Evolutionary conservation across 768 basidiomycete species (phyloP).

Genomic region (Amylocystis lapponica): DNA sequence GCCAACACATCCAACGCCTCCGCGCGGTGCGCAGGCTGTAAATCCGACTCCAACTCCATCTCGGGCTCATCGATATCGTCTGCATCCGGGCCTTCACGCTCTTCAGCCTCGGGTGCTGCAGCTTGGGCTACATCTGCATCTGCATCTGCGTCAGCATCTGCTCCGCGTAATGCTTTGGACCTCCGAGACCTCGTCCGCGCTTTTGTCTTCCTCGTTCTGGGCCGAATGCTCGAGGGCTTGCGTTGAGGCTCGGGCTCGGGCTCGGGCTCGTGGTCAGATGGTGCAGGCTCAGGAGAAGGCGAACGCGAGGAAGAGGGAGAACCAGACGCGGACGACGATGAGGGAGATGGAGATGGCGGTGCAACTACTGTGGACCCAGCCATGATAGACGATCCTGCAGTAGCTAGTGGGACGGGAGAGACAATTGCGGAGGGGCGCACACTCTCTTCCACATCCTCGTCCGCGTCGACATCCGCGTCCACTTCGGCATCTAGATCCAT

Average conservation of each 20-base stretch:
- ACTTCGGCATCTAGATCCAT: constrained; percentile 7
- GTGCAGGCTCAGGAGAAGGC: constrained; percentile 29
- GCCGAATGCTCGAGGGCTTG: constrained; percentile 5
- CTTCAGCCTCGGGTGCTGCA: constrained; percentile 16
- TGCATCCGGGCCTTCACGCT: constrained; percentile 27
- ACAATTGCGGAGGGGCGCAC: constrained; percentile 17
- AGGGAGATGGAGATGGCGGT: constrained; percentile 32
- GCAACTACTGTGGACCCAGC: constrained; percentile 36
- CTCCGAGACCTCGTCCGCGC: constrained; percentile 7
- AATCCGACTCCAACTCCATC: constrained; percentile 53
- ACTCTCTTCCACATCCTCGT: constrained; percentile 20
- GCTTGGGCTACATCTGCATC: constrained; percentile 26
- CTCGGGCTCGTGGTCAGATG: constrained; percentile 16
- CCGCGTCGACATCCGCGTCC: constrained; percentile 2
- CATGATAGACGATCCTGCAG: constrained; percentile 45
- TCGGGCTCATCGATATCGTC: constrained; percentile 40
- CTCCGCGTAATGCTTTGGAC: constrained; percentile 10
- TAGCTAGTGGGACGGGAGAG: constrained; percentile 29
- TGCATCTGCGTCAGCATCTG: constrained; percentile 14
- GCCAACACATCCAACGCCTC: constrained; percentile 88
- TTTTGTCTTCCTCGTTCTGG: constrained; percentile 10
- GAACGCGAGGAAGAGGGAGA: constrained; percentile 38
- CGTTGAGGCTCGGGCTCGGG: constrained; percentile 14
- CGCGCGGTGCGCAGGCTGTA: constrained; percentile 76
- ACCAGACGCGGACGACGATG: constrained; percentile 30